Base-by-base conservation (phyloP, 176 grass and related monocot genomes). In the Ensete ventricosum region DNA sequence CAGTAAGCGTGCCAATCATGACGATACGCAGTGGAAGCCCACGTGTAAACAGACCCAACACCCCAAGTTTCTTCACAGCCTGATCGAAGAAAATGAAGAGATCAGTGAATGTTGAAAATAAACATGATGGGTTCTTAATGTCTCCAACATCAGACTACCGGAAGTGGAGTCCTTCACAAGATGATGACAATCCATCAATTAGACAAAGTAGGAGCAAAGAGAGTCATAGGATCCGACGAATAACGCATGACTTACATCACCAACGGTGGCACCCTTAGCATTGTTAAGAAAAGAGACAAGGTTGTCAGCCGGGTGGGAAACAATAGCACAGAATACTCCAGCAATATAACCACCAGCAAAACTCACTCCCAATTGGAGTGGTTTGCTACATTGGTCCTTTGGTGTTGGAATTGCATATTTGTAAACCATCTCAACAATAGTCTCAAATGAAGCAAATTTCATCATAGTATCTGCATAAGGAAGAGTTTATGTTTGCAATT, bases 1-100 rank as follows among this genome's bases (percentile, higher is more conserved):
- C 87, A 0, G 93, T 90, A 10, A 92, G 87, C 22, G 93, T 90
- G 68, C 89, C 93, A 20, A 96, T 90, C 93, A 96, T 96, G 14
- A 89, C 77, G 0, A 96, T 96, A 50, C 83, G 85, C 75, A 92
- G 48, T 10, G 87, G 85, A 8, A 96, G 83, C 1, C 89, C 93
- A 9, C 89, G 87, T 0, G 85, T 96, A 53, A 90, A 86, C 25
- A 96, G 81, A 52, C 89, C 93, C 81, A 74, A 82, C 64, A 92
- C 49, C 9, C 87, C 89, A 68, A 96, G 88, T 53, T 90, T 90
- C 23, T 86, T 92, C 79, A 96, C 89, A 76, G 85, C 93, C 93
- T 96, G 71, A n/a, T 52, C 17, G 79, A 70, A 49, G 16, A 73
- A 77, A 11, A 7, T 14, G 50, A 20, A n/a, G 69, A 17, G 11